These are phyloP conservation scores for Flaveria trinervia DNA, from an alignment of 129 eudicot species.

Conservation along the genomic window DNA sequence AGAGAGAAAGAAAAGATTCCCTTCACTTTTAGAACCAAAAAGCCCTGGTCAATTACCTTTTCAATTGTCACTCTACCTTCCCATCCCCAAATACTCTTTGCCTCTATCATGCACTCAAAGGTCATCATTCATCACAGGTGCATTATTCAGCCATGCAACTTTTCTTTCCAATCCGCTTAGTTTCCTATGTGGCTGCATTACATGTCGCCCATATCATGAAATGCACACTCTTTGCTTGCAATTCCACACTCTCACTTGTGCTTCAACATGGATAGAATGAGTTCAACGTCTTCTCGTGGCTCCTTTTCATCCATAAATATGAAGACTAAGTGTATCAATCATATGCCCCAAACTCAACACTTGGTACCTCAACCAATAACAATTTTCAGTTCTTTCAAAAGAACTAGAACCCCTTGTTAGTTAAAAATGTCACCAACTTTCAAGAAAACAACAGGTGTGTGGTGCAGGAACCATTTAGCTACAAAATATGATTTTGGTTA, in stretches of 20 bases:
- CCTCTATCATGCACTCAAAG: constrained; percentile 22
- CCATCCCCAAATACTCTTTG: neutral
- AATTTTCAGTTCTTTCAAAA: neutral
- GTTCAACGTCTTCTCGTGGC: neutral
- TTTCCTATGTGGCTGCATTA: constrained; percentile 13
- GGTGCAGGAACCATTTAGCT: constrained; percentile 26
- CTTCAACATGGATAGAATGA: constrained; percentile 13
- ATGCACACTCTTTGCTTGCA: constrained; percentile 24
- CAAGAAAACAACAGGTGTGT: constrained; percentile 4
- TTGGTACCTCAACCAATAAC: neutral
- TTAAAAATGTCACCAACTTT: constrained; percentile 27
- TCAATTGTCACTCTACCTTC: too few relatives aligned
- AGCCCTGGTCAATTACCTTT: neutral
- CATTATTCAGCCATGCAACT: neutral
- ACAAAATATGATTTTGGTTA: constrained; percentile 35
- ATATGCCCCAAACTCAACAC: constrained; percentile 12
- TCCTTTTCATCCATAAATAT: constrained; percentile 1
- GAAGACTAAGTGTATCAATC: neutral
- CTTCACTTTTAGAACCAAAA: neutral
- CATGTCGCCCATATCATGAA: constrained; percentile 9
- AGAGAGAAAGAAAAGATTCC: neutral
- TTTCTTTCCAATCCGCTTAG: constrained; percentile 2
- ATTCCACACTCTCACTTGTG: constrained; percentile 34
- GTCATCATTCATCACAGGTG: neutral
- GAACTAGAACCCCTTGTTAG: neutral